Conservation (phyloP, 305 asterid species). For the Nicotiana rustica region DNA sequence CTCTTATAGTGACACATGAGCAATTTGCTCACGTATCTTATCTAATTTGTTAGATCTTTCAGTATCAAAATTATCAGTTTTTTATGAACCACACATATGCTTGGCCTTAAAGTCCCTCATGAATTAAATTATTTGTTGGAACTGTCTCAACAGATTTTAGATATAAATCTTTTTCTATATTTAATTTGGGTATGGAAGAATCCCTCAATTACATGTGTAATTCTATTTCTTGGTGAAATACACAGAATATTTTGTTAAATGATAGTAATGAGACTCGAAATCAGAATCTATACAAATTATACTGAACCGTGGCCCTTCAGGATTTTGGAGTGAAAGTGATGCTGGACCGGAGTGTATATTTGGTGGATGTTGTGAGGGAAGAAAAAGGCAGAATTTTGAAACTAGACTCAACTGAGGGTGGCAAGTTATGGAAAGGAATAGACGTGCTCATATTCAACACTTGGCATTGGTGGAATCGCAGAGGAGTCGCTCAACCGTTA, state of each 20-base stretch:
- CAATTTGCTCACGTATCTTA: conserved; percentile 22
- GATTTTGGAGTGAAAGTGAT: conserved; percentile 65
- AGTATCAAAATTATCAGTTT: background rate
- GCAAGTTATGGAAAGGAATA: conserved; percentile 69
- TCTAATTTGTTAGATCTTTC: conserved; percentile 4
- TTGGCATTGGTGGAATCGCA: conserved; percentile 98
- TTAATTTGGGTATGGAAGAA: background rate
- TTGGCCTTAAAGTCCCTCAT: background rate
- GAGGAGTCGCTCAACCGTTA: conserved; percentile 85
- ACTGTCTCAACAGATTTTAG: background rate
- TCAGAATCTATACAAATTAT: background rate
- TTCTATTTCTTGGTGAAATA: background rate
- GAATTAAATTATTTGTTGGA: background rate
- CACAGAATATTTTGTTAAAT: background rate
- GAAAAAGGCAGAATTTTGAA: conserved; percentile 62
- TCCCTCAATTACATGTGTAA: background rate
- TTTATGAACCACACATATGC: background rate
- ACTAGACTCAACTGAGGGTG: conserved; percentile 71
- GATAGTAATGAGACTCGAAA: background rate
- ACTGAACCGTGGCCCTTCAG: conserved; percentile 33
- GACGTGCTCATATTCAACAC: conserved; percentile 83
- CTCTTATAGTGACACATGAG: background rate
- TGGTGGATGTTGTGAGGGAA: conserved; percentile 73
- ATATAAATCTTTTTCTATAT: background rate
- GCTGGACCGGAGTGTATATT: conserved; percentile 66